Evolutionary conservation across 257 asterid genomes (phyloP).

Genomic region (Nicotiana obtusifolia): DNA sequence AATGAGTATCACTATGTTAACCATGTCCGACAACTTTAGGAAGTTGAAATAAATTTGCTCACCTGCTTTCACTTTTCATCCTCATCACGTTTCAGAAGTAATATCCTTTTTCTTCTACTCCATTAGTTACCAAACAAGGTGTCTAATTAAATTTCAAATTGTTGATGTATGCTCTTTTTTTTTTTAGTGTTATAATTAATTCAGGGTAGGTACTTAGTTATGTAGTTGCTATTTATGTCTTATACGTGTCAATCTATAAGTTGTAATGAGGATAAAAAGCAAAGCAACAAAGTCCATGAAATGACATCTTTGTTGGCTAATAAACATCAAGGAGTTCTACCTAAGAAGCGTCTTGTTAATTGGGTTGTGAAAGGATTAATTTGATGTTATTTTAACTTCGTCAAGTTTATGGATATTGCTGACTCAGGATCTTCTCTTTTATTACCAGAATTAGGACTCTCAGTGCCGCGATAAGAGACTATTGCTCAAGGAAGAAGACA

Average conservation of each 20-base stretch:
- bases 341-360: background rate
- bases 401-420: slow-evolving; percentile 1
- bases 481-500: slow-evolving; percentile 28
- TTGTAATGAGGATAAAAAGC: background rate
- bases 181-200: background rate
- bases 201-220: background rate
- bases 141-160: background rate
- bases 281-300: background rate
- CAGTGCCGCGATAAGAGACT: slow-evolving; percentile 66
- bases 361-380: background rate
- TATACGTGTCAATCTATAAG: background rate
- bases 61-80: background rate
- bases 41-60: background rate
- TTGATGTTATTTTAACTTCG: background rate
- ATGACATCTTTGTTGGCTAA: background rate
- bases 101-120: background rate
- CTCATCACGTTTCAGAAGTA: background rate
- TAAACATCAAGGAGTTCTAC: background rate
- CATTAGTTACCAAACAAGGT: background rate
- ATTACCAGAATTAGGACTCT: slow-evolving; percentile 65
- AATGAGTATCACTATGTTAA: background rate
- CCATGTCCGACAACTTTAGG: background rate
- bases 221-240: background rate
- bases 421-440: slow-evolving; percentile 6
- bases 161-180: background rate